Evolutionary conservation across 2,329 filamentous ascomycete species (phyloP), one percentile per base, ranked within the genome.

Genomic region (Ambrosiella xylebori): DNA sequence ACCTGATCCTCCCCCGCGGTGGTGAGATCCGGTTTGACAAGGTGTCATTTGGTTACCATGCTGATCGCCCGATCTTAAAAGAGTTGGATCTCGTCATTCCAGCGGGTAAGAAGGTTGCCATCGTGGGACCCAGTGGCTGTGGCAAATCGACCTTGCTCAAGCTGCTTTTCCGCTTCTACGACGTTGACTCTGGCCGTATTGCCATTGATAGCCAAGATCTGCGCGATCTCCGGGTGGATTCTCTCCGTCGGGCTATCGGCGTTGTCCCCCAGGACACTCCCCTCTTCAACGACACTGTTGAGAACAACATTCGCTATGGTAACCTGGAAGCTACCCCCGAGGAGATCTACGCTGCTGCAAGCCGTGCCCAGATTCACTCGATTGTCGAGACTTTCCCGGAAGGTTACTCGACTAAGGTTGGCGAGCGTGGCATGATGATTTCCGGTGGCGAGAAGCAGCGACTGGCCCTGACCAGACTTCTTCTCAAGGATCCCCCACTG

Each of bases 231-330:
- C 83, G 77, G 9, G 70, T 97, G 1, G 88, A 94, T 57, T 94
- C 86, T 40, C 74, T 98, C 36, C 82, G 93, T 6, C 81, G 80
- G 63, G 79, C 86, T 1, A 97, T 98, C 62, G 93, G 93, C 19
- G 91, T 98, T 13, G 93, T 98, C 0, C 93, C 93, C 0, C 94
- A 98, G 68, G 93, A 98, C 65, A 97, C 93, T 0, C 90, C 93
- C 0, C 76, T 98, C 1, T 98, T 98, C 75, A 98, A 98, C 68
- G 89, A 95, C 66, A 93, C 89, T 0, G 91, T 98, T 60, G 85
- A 86, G 67, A 88, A 96, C 69, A 98, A 98, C 68, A 95, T 98
- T 65, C 85, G 82, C 62, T 98, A 98, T 68, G 93, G 93, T 55
- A 80, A 86, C 63, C 79, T 97, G 62, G 80, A 82, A 52, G 90